Evolutionary conservation across 441 rosid genomes (phyloP), one percentile per base, ranked within the genome.

Genomic region (Hypseocharis bilobata): DNA sequence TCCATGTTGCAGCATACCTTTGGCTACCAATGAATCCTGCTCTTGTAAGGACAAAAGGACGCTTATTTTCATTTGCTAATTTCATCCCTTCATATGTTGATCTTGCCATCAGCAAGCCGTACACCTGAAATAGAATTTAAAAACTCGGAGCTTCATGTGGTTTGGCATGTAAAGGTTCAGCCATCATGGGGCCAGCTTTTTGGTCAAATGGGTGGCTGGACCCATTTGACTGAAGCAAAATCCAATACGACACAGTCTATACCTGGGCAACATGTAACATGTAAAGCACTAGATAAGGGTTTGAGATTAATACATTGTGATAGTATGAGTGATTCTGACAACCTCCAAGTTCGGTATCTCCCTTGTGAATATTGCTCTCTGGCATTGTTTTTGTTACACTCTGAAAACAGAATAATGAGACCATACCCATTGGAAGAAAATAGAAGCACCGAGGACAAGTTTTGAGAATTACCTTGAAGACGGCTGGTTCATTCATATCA

Each of bases 21-120:
- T 93, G 96, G 74, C 95, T 87, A 68, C 97, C 96, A 62, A 85
- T 72, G 65, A 88, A 93, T 78, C 98, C 97, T 78, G 98, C 98
- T 65, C 97, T 85, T 28, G 98, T 87, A 69, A 93, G 90, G 55
- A 93, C 97, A 78, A 93, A 93, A 19, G 98, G 97, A 54, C 93
- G 89, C 77, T 85, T 88, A 70, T 79, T 81, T 79, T 79, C 67
- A 65, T 88, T 72, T 64, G 93, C 91, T 76, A 81, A 80, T 80
- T 81, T 76, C 87, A 88, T 85, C 69, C 98, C 96, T 76, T 93
- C 93, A 68, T 72, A 86, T 60, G 95, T 90, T 61, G 95, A 87
- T 64, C 91, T 90, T 69, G 95, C 97, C 98, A 93, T 93, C 73
- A 90, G 80, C 87, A 84, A 76, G 76, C 96, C 97, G 63, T 93